phyloP scores from a whole-genome alignment of 139 green algal species.

The Penium margaritaceum region DNA sequence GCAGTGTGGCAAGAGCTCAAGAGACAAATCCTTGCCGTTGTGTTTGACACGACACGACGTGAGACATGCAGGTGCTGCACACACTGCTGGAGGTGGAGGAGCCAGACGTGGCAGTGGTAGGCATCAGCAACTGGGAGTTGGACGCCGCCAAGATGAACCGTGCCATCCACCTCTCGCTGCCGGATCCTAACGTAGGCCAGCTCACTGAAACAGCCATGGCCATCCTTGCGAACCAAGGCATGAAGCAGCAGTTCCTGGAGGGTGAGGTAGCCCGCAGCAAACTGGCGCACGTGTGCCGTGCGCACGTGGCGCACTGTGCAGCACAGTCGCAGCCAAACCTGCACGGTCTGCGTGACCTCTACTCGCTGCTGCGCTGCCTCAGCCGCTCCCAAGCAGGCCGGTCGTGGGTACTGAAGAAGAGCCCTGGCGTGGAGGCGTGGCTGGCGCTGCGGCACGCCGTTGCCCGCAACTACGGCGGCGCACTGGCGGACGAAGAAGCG shows the following conservation, averaged over 20 bases:
- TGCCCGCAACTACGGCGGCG: conserved; percentile 25
- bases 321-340: conserved; percentile 13
- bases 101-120: conserved; percentile 44
- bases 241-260: too few species aligned
- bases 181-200: conserved; percentile 29
- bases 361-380: conserved; percentile 5
- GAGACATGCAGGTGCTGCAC: conserved; percentile 48
- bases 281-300: too few species aligned
- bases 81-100: conserved; percentile 36
- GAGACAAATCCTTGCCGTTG: too few species aligned
- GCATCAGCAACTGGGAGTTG: conserved; percentile 50
- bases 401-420: too few species aligned
- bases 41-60: too few species aligned
- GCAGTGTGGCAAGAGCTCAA: too few species aligned
- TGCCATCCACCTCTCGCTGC: conserved; percentile 38
- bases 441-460: background rate
- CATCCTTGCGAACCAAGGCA: too few species aligned
- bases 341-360: conserved; percentile 41
- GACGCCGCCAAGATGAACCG: conserved; percentile 52
- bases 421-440: background rate
- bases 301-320: too few species aligned
- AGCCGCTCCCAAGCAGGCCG: background rate
- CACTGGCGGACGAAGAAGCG: background rate
- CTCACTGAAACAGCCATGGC: conserved; percentile 27
- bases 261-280: too few species aligned